phyloP scores from a whole-genome alignment of 371 early-diverging fungal genomes.

The Phascolomyces articulosus region DNA sequence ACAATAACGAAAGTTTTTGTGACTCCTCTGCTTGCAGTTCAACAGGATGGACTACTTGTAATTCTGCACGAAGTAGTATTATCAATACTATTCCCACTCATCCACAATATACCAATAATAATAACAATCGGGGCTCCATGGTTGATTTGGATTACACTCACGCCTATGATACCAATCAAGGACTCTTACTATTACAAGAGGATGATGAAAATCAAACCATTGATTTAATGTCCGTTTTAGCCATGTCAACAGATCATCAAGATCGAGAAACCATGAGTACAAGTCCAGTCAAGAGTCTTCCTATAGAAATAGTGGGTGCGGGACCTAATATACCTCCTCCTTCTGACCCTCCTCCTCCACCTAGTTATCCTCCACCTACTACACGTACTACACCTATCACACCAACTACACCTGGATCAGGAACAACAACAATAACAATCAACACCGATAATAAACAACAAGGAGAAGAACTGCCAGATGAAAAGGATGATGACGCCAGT shows the following conservation, averaged over 20 bases:
- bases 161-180: not conserved
- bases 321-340: constrained; percentile 1
- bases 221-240: not conserved
- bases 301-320: not conserved
- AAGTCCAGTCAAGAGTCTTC: not conserved
- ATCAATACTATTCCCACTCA: not conserved
- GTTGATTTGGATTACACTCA: too few relatives aligned
- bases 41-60: not conserved
- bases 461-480: too few relatives aligned
- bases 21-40: not conserved
- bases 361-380: constrained; percentile 1
- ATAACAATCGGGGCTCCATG: too few relatives aligned
- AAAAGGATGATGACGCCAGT: too few relatives aligned
- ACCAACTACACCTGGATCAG: too few relatives aligned
- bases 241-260: not conserved
- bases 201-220: not conserved
- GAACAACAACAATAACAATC: too few relatives aligned
- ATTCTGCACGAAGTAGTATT: not conserved
- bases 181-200: too few relatives aligned
- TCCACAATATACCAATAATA: not conserved
- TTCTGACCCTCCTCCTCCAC: constrained; percentile 10
- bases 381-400: too few relatives aligned
- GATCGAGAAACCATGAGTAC: not conserved
- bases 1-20: constrained; percentile 1
- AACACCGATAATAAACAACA: too few relatives aligned